Evolutionary conservation across 129 eudicot genomes (phyloP).

Genomic region (Gnaphalium uliginosum): DNA sequence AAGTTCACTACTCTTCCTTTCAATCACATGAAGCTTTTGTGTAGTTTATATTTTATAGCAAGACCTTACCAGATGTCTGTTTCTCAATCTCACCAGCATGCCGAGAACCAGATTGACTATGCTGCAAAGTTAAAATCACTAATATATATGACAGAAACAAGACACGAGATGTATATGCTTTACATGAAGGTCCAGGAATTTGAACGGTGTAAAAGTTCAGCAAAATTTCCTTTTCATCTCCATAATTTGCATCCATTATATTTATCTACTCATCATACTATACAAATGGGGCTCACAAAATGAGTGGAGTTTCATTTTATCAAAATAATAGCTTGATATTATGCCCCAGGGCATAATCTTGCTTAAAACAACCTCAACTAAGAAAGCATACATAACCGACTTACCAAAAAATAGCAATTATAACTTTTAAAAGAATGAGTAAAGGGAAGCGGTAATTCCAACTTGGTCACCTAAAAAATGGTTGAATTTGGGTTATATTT

Average conservation of each 20-base stretch:
- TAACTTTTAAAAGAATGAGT: too few species aligned
- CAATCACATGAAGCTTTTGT: neutral
- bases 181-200: neutral
- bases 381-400: neutral
- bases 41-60: neutral
- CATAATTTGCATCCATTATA: too few species aligned
- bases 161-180: neutral
- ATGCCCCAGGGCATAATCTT: too few species aligned
- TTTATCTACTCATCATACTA: too few species aligned
- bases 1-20: neutral
- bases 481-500: neutral
- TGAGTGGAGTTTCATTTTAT: too few species aligned
- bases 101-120: slow-evolving; percentile 53
- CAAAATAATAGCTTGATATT: too few species aligned
- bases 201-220: neutral
- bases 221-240: neutral
- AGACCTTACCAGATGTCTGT: slow-evolving; percentile 56
- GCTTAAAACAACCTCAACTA: neutral
- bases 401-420: neutral
- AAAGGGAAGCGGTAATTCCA: too few species aligned
- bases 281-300: too few species aligned
- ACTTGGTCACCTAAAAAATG: too few species aligned
- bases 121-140: slow-evolving; percentile 11
- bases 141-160: neutral
- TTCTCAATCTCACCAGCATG: slow-evolving; percentile 68